phyloP scores from a whole-genome alignment of 139 green algal genomes.

The Closterium sp. region DNA sequence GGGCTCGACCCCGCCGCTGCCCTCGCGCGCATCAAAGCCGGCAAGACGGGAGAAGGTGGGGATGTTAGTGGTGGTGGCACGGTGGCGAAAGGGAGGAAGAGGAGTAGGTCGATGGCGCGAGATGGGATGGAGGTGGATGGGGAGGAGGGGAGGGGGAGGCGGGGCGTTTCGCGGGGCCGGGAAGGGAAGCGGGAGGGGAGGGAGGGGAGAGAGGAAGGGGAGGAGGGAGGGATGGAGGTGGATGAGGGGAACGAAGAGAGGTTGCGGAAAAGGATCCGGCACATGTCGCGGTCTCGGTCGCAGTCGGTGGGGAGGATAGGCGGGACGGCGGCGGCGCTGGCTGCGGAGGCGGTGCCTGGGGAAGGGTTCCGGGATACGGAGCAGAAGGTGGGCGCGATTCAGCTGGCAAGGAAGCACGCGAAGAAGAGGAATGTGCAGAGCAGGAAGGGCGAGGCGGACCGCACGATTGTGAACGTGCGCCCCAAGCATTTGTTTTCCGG shows the following conservation, averaged over 20 bases:
- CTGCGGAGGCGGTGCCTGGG: conserved; percentile 22
- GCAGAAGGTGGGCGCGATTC: conserved; percentile 83
- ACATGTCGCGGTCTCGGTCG: conserved; percentile 66
- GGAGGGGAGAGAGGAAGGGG: conserved; percentile 74
- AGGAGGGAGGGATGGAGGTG: conserved; percentile 64
- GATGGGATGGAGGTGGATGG: conserved; percentile 23
- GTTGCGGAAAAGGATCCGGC: conserved; percentile 76
- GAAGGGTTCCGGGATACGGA: conserved; percentile 77
- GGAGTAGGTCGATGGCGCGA: conserved; percentile 56
- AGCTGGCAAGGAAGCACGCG: conserved; percentile 83
- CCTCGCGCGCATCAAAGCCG: conserved; percentile 57
- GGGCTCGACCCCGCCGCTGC: conserved; percentile 85
- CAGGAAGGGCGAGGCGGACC: conserved; percentile 63
- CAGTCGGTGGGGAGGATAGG: conserved; percentile 29
- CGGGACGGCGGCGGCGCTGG: not conserved
- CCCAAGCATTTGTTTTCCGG: conserved; percentile 98
- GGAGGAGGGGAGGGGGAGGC: not conserved
- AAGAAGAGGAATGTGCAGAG: conserved; percentile 56
- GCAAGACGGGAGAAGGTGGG: conserved; percentile 28
- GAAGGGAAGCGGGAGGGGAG: not conserved
- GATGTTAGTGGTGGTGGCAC: not conserved
- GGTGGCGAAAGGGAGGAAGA: not conserved
- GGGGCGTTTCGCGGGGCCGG: not conserved
- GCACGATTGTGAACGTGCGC: conserved; percentile 81
- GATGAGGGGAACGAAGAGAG: conserved; percentile 25